These are phyloP conservation scores for Penicillium simplicissimum DNA, from an alignment of 495 filamentous ascomycete genomes.

Conservation along the genomic window DNA sequence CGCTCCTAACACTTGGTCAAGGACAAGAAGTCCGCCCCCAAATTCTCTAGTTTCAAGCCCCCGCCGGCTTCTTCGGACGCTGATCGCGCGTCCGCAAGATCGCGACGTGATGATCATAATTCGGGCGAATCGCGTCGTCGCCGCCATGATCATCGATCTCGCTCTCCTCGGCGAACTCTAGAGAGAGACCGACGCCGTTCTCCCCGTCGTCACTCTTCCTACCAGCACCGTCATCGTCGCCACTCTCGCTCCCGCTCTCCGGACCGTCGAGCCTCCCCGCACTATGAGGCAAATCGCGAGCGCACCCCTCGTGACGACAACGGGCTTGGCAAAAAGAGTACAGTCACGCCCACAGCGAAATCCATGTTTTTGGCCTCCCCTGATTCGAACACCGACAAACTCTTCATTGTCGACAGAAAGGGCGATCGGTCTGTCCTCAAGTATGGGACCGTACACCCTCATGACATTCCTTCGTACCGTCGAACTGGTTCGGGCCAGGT, in stretches of 20 bases:
- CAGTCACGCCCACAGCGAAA: neutral
- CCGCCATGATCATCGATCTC: conserved; percentile 27
- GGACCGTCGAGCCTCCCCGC: neutral
- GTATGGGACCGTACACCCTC: conserved; percentile 63
- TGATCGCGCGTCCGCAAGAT: conserved; percentile 8
- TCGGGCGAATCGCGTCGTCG: neutral
- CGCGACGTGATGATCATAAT: neutral
- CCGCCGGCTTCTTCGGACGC: conserved; percentile 35
- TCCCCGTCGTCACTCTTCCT: neutral
- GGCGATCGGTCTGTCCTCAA: conserved; percentile 62
- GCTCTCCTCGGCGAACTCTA: conserved; percentile 16
- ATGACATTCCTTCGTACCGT: conserved; percentile 59
- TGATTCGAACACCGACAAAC: neutral
- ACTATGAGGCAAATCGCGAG: neutral
- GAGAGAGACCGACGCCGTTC: neutral
- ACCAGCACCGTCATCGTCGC: neutral
- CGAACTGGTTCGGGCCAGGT: conserved; percentile 60
- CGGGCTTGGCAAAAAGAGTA: neutral
- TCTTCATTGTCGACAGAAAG: conserved; percentile 54
- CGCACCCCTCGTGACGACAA: neutral
- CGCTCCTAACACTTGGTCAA: conserved; percentile 14
- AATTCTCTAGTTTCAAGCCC: conserved; percentile 68
- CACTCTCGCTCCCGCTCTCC: neutral
- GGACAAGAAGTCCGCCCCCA: conserved; percentile 55
- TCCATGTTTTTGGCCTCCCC: neutral